Percentiles rank a stretch among this genome's conserved stretches.
Conservation (phyloP, 768 basidiomycete species). For the Panus rudis region DNA sequence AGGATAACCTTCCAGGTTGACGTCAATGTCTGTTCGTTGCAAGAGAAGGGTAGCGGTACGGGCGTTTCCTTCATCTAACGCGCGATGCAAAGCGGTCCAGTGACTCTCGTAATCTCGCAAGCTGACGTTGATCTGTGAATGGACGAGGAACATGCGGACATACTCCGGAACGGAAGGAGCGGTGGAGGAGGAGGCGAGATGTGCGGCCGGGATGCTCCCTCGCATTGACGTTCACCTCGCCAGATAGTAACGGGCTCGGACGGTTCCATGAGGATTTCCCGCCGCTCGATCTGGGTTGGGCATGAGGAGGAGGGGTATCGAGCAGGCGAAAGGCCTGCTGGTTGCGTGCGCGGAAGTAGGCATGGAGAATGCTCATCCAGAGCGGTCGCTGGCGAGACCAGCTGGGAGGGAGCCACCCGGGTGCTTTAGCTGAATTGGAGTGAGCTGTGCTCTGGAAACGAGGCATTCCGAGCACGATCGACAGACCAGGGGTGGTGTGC, state of each 20-base stretch:
- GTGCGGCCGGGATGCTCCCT: slow-evolving; percentile 69
- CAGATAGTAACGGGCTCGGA: slow-evolving; percentile 29
- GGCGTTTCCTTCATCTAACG: slow-evolving; percentile 74
- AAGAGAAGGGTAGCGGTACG: slow-evolving; percentile 69
- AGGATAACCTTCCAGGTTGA: slow-evolving; percentile 72
- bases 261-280: slow-evolving; percentile 58
- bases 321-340: slow-evolving; percentile 73
- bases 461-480: too few relatives aligned
- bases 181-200: slow-evolving; percentile 64
- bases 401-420: slow-evolving; percentile 1
- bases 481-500: too few relatives aligned
- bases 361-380: slow-evolving; percentile 78
- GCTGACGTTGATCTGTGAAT: slow-evolving; percentile 75
- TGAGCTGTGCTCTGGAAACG: too few relatives aligned
- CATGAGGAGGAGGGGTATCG: slow-evolving; percentile 36
- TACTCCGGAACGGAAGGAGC: slow-evolving; percentile 66
- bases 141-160: slow-evolving; percentile 65
- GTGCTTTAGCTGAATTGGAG: too few relatives aligned
- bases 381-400: slow-evolving; percentile 2
- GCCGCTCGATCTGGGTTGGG: slow-evolving; percentile 36
- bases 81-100: slow-evolving; percentile 89
- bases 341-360: slow-evolving; percentile 60
- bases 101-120: slow-evolving; percentile 74
- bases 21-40: slow-evolving; percentile 67
- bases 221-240: slow-evolving; percentile 56